Evolutionary conservation across 768 basidiomycete species (phyloP).

Genomic region (Mrakia gelida): DNA sequence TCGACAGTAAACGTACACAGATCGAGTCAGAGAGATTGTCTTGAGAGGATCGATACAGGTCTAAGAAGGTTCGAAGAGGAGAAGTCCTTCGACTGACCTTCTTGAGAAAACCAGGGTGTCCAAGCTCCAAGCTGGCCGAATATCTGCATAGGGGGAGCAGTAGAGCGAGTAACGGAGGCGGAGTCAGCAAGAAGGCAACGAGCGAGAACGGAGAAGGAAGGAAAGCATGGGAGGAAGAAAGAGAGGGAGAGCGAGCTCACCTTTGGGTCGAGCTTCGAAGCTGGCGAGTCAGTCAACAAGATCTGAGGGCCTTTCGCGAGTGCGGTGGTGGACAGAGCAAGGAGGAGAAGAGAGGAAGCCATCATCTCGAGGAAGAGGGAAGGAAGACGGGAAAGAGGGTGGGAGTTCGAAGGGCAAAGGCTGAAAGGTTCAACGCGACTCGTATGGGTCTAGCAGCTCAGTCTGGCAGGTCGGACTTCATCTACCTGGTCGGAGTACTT

Average conservation of each 20-base stretch:
- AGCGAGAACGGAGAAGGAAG: too few species aligned
- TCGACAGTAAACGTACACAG: background rate
- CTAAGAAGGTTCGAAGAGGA: too few species aligned
- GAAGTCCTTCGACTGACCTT: background rate
- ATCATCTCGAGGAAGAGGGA: background rate
- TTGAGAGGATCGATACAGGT: background rate
- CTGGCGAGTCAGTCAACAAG: background rate
- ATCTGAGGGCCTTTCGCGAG: background rate
- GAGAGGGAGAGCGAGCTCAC: background rate
- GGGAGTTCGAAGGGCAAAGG: background rate
- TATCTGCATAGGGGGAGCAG: background rate
- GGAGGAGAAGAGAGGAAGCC: background rate
- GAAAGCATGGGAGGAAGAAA: too few species aligned
- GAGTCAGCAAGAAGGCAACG: background rate
- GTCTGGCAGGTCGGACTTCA: too few species aligned
- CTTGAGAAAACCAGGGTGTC: background rate
- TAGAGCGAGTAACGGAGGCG: background rate
- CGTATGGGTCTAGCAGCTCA: too few species aligned
- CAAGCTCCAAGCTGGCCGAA: conserved; percentile 2
- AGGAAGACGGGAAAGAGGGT: background rate
- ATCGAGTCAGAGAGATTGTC: background rate
- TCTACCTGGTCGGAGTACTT: too few species aligned
- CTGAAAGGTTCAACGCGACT: background rate
- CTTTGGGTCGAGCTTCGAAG: background rate
- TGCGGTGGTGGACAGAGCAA: background rate